These are phyloP conservation scores for Penstemon barbatus DNA, from an alignment of 257 asterid genomes.

Conservation along the genomic window DNA sequence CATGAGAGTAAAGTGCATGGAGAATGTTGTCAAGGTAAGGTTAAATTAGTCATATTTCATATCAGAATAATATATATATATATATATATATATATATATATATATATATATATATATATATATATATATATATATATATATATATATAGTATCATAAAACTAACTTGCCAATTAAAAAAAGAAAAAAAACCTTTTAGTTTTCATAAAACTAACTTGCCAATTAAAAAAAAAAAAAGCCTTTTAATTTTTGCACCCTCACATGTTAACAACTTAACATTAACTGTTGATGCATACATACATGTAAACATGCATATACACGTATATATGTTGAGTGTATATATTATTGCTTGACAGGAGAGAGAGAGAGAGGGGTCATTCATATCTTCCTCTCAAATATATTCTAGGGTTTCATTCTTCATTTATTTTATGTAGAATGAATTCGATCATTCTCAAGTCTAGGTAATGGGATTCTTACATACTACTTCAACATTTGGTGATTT, in stretches of 20 bases:
- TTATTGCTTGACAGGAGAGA: conserved; percentile 30
- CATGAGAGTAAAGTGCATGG: no score
- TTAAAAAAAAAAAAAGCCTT: no score
- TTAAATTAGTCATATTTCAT: no score
- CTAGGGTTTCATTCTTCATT: conserved; percentile 60
- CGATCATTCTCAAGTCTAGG: conserved; percentile 30
- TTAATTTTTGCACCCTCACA: conserved; percentile 16
- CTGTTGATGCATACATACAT: conserved; percentile 30
- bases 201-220: no score
- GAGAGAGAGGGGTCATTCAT: conserved; percentile 32
- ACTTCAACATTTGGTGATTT: conserved; percentile 10
- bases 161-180: no score
- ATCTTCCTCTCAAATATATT: conserved; percentile 38
- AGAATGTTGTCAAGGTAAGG: no score
- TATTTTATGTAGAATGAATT: conserved; percentile 27
- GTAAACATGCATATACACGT: conserved; percentile 24
- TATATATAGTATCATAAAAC: no score
- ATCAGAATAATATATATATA: no score
- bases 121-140: no score
- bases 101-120: no score
- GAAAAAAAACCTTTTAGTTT: no score
- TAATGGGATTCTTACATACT: conserved; percentile 22
- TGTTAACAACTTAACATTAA: conserved; percentile 35
- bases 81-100: no score
- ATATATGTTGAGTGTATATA: conserved; percentile 19